A percentile compares a stretch with the other conserved stretches of the same genome.
Conservation (phyloP, 176 grass and related monocot species). For the Oryza glaberrima region DNA sequence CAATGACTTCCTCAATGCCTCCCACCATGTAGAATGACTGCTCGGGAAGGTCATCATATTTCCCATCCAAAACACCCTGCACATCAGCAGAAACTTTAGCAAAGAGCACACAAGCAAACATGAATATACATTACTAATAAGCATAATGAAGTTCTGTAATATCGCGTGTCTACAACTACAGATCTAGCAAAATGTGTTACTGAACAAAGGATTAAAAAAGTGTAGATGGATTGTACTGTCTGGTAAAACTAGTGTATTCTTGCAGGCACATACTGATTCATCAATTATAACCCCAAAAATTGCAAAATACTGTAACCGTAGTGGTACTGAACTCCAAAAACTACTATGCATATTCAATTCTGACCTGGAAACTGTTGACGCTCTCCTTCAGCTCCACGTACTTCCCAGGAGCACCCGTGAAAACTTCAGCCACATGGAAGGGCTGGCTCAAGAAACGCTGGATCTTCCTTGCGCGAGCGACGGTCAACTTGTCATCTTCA, state of each 20-base stretch:
- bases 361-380: conserved; percentile 86
- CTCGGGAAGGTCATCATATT: conserved; percentile 85
- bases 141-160: too few species aligned
- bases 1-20: conserved; percentile 92
- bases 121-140: too few species aligned
- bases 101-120: background rate
- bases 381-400: conserved; percentile 95
- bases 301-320: background rate
- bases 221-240: background rate
- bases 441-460: conserved; percentile 94
- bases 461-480: conserved; percentile 92
- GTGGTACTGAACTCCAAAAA: background rate
- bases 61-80: conserved; percentile 92
- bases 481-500: conserved; percentile 92
- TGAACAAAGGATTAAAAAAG: background rate
- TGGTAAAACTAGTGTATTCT: background rate
- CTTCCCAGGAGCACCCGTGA: conserved; percentile 96
- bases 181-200: background rate
- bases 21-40: conserved; percentile 97
- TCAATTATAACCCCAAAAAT: background rate
- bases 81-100: background rate
- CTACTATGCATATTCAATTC: background rate
- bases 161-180: background rate
- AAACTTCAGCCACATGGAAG: conserved; percentile 98
- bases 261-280: background rate